Conservation (phyloP, 129 eudicot genomes). For the Pulicaria dysenterica region DNA sequence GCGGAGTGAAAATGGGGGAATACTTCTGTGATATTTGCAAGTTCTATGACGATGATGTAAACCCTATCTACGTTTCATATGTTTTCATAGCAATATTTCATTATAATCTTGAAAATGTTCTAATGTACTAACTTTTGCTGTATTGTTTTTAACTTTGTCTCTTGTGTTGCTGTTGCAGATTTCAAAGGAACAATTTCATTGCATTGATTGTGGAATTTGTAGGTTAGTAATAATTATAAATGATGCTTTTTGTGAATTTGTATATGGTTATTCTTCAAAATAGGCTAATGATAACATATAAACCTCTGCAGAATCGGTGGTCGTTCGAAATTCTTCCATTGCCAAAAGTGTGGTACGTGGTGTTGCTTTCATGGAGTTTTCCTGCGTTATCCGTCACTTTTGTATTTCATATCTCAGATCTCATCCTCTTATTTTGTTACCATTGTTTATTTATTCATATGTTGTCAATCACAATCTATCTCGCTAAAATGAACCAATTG, state of each 20-base stretch:
- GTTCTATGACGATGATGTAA: conserved; percentile 91
- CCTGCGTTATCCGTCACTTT: not conserved
- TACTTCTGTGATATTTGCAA: conserved; percentile 81
- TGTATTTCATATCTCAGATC: not conserved
- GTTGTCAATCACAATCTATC: not conserved
- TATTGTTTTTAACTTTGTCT: conserved; percentile 19
- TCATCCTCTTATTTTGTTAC: not conserved
- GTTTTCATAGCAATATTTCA: not conserved
- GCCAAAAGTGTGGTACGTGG: conserved; percentile 85
- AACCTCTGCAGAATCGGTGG: conserved; percentile 83
- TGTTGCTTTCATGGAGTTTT: not conserved
- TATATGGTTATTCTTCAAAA: conserved; percentile 1
- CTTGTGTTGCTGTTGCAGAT: conserved; percentile 49
- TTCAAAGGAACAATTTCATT: conserved; percentile 73
- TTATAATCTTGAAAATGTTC: not conserved
- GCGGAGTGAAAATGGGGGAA: conserved; percentile 92
- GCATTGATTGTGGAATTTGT: conserved; percentile 91
- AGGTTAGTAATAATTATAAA: conserved; percentile 48
- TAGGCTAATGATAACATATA: conserved; percentile 13
- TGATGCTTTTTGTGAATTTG: conserved; percentile 15
- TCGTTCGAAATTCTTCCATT: conserved; percentile 69
- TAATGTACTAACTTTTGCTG: not conserved
- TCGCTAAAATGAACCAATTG: not conserved
- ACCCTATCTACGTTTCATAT: not conserved
- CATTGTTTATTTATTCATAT: not conserved